Evolutionary conservation across 148 eudicot genomes (phyloP).

Genomic region (Dianthus caryophyllus): DNA sequence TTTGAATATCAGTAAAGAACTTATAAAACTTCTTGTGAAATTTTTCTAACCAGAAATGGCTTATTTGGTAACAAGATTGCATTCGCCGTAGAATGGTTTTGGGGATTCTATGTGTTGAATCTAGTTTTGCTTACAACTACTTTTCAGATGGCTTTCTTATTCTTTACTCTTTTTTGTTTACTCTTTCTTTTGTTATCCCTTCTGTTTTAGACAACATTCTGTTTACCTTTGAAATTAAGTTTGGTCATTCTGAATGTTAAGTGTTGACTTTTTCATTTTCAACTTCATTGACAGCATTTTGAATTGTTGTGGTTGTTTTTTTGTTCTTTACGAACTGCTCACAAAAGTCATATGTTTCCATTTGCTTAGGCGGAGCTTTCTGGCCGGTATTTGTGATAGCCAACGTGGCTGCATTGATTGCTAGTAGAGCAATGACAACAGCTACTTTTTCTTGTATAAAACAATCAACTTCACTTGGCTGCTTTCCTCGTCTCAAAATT

Average conservation of each 20-base stretch:
- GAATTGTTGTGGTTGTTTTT: neutral
- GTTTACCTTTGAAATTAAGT: neutral
- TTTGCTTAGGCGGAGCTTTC: constrained; percentile 67
- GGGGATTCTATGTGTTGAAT: neutral
- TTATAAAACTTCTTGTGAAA: neutral
- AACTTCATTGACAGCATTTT: neutral
- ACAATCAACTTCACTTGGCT: constrained; percentile 92
- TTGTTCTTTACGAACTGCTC: neutral
- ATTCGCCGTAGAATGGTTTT: neutral
- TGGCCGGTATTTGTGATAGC: constrained; percentile 94
- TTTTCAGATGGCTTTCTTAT: neutral
- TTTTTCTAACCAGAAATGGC: neutral
- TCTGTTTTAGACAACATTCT: neutral
- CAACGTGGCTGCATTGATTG: constrained; percentile 90
- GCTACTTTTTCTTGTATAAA: constrained; percentile 98
- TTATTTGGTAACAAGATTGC: neutral
- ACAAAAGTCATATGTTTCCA: constrained; percentile 11
- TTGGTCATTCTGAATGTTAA: neutral
- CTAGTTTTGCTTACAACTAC: neutral
- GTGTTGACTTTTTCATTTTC: neutral
- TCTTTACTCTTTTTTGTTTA: neutral
- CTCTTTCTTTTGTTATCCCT: neutral
- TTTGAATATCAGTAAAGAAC: neutral
- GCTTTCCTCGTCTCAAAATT: constrained; percentile 96
- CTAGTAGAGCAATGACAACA: constrained; percentile 96